phyloP scores from a whole-genome alignment of 495 filamentous ascomycete species.

The Xanthoparmelia taractica region DNA sequence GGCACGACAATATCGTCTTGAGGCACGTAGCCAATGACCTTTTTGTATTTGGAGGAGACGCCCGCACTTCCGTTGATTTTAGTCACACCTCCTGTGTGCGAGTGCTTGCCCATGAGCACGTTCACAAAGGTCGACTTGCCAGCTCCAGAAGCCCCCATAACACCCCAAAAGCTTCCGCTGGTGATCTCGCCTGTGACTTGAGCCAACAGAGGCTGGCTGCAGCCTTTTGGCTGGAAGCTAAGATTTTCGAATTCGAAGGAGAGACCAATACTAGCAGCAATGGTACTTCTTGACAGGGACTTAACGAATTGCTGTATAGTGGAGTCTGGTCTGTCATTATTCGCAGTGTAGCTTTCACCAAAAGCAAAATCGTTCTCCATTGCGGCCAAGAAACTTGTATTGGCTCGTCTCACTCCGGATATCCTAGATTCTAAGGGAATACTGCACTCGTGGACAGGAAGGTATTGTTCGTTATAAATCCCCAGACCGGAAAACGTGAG shows the following conservation, averaged over 20 bases:
- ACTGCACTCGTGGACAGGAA: constrained; percentile 20
- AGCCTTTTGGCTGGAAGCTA: constrained; percentile 38
- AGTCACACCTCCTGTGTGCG: constrained; percentile 37
- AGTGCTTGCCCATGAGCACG: constrained; percentile 45
- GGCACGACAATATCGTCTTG: constrained; percentile 46
- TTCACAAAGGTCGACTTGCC: constrained; percentile 48
- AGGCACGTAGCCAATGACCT: constrained; percentile 49
- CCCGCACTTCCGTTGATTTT: constrained; percentile 43
- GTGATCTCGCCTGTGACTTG: constrained; percentile 45
- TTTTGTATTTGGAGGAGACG: constrained; percentile 41
- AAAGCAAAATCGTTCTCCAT: constrained; percentile 22
- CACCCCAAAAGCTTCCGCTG: constrained; percentile 41
- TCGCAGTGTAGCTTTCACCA: constrained; percentile 33
- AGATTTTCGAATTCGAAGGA: constrained; percentile 43
- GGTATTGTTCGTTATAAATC: not conserved
- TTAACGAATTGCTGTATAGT: constrained; percentile 42
- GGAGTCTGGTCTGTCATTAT: constrained; percentile 29
- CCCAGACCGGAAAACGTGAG: not conserved
- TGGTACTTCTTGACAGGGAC: constrained; percentile 43
- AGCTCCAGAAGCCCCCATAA: constrained; percentile 46
- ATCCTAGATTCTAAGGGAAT: constrained; percentile 15
- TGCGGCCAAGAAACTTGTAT: not conserved
- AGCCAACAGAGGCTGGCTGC: constrained; percentile 38
- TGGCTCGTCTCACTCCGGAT: constrained; percentile 2
- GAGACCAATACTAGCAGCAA: constrained; percentile 42